Base-by-base conservation (phyloP, 306 rosid genomes). In the Pyrus betulifolia region DNA sequence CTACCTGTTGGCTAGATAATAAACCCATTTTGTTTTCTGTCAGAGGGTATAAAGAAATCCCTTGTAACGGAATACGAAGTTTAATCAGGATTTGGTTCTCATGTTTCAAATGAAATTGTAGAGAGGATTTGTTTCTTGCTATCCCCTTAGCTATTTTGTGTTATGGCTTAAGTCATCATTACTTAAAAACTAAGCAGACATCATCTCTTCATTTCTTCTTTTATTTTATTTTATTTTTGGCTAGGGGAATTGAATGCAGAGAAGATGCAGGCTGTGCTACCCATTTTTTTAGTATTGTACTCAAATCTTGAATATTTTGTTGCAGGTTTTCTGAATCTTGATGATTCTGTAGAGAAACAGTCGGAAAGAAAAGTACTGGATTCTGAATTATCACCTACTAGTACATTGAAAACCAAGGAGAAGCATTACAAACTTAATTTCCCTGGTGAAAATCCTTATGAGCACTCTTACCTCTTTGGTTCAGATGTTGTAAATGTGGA, bases 391-490 rank as follows among this genome's bases (percentile, higher is more conserved):
- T 71, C 74, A 58, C 64, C 81, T 35, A 38, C 69, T 62, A 27
- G 64, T 67, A 64, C 46, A 72, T 45, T 72, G 49, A 58, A 60
- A 79, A 59, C 73, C 2, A 19, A 83, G n/a, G 82, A 74, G 76
- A 76, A 76, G 74, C 52, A 67, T 17, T 54, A 42, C 68, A 27
- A 33, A 57, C 42, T 30, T 45, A 73, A 70, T 70, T 62, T 55
- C 58, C 28, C 79, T 69, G 72, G 19, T 51, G 78, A 64, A 75
- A 52, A 38, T 40, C 63, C 64, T 28, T 63, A 38, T 59, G 55
- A 23, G 51, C 86, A 84, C 63, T 84, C 76, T 40, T 80, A 35
- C 72, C 71, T 73, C 74, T 84, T 80, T 80, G 84, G 78, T 33
- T 57, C 82, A 61, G 80, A 84, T 69, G 76, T 73, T 77, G 71